These are phyloP conservation scores for Dactylonectria estremocensis DNA, from an alignment of 2,329 filamentous ascomycete species.

Conservation along the genomic window DNA sequence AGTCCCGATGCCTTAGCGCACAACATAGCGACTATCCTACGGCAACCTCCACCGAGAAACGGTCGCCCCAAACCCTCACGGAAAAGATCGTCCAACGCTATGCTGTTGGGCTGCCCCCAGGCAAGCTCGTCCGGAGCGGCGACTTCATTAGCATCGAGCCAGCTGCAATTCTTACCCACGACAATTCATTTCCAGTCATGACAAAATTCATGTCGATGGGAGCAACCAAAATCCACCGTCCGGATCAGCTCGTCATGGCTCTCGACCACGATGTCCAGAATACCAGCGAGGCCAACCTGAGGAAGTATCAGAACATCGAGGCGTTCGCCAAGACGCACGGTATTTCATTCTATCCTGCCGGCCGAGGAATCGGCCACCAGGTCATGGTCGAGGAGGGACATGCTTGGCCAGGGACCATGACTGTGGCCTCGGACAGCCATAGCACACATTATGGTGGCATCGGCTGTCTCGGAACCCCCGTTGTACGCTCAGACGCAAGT, in stretches of 20 bases:
- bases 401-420: constrained; percentile 86
- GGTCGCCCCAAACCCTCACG: constrained; percentile 88
- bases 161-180: constrained; percentile 64
- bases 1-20: too few relatives aligned
- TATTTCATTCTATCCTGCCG: constrained; percentile 83
- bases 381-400: constrained; percentile 86
- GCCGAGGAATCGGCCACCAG: constrained; percentile 90
- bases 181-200: constrained; percentile 84
- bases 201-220: constrained; percentile 85
- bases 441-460: constrained; percentile 82
- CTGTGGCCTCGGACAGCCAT: constrained; percentile 85
- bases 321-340: constrained; percentile 85
- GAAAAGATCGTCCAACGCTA: constrained; percentile 94
- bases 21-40: too few relatives aligned
- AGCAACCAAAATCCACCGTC: constrained; percentile 79
- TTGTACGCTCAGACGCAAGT: constrained; percentile 91
- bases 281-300: constrained; percentile 81
- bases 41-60: too few relatives aligned
- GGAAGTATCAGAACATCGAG: constrained; percentile 87
- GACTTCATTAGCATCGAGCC: constrained; percentile 84
- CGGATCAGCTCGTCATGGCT: constrained; percentile 83
- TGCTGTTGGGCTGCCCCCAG: constrained; percentile 80
- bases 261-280: constrained; percentile 94
- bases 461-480: constrained; percentile 70
- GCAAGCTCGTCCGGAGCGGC: constrained; percentile 82